phyloP scores from a whole-genome alignment of 1,139 yeast genomes.

The Candida neerlandica region DNA sequence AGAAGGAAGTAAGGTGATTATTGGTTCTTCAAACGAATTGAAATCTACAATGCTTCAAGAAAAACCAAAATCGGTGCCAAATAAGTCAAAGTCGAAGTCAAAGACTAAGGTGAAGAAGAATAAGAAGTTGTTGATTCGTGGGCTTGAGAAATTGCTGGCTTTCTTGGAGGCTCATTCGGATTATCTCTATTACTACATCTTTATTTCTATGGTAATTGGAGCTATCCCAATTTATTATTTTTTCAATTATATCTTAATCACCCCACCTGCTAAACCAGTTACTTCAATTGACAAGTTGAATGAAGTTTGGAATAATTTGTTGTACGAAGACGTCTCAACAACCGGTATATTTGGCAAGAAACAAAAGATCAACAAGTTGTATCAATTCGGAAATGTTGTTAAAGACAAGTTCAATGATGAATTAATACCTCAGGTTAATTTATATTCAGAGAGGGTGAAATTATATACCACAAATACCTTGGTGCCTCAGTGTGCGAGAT shows the following conservation, averaged over 20 bases:
- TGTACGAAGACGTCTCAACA: slow-evolving; percentile 17
- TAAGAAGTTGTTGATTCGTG: slow-evolving; percentile 3
- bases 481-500: background rate
- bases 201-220: slow-evolving; percentile 15
- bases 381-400: slow-evolving; percentile 5
- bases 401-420: background rate
- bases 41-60: background rate
- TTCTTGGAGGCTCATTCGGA: slow-evolving; percentile 23
- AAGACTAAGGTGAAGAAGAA: background rate
- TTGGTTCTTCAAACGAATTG: background rate
- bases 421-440: background rate
- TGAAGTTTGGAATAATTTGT: slow-evolving; percentile 14
- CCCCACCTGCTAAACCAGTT: slow-evolving; percentile 8
- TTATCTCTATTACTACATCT: slow-evolving; percentile 21
- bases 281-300: slow-evolving; percentile 14
- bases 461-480: background rate
- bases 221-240: slow-evolving; percentile 11
- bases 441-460: background rate
- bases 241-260: slow-evolving; percentile 2
- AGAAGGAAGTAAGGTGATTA: slow-evolving; percentile 1
- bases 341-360: slow-evolving; percentile 9
- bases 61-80: background rate
- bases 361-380: slow-evolving; percentile 11
- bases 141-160: slow-evolving; percentile 13
- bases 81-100: background rate